Percentiles rank a stretch among this genome's conserved stretches.
Evolutionary conservation across 768 basidiomycete species (phyloP).

Genomic region (Amanita thiersii): DNA sequence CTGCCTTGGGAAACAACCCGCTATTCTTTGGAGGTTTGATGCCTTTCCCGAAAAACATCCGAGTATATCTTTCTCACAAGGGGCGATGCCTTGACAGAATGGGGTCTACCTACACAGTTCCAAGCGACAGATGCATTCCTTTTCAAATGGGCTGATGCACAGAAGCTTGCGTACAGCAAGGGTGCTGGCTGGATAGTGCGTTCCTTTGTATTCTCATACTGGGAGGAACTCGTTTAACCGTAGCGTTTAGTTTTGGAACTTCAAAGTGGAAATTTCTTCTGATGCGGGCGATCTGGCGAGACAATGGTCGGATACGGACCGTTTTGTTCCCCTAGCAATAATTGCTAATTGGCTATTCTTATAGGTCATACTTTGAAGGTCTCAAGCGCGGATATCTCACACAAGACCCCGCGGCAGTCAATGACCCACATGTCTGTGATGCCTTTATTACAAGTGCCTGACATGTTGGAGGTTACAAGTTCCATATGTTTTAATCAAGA

Average conservation of each 20-base stretch:
- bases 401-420: slow-evolving; percentile 44
- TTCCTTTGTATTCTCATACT: slow-evolving; percentile 6
- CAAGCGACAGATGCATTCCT: slow-evolving; percentile 53
- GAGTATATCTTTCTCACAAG: not conserved
- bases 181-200: slow-evolving; percentile 62
- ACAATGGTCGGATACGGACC: slow-evolving; percentile 53
- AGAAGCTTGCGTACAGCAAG: slow-evolving; percentile 56
- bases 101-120: slow-evolving; percentile 57
- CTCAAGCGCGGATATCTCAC: slow-evolving; percentile 53
- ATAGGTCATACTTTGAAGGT: slow-evolving; percentile 67
- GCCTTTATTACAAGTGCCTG: slow-evolving; percentile 31
- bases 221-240: not conserved
- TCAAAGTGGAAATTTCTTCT: slow-evolving; percentile 56
- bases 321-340: not conserved
- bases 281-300: slow-evolving; percentile 43
- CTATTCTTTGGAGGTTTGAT: slow-evolving; percentile 31
- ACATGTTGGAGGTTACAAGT: too few relatives aligned
- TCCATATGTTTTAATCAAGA: too few relatives aligned
- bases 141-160: slow-evolving; percentile 65
- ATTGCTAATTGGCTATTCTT: not conserved
- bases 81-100: slow-evolving; percentile 27
- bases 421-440: slow-evolving; percentile 58
- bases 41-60: not conserved
- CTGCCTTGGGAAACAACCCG: slow-evolving; percentile 27
- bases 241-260: slow-evolving; percentile 48